Evolutionary conservation across 2,329 filamentous ascomycete genomes (phyloP).

Genomic region (Colletotrichum spinosum): DNA sequence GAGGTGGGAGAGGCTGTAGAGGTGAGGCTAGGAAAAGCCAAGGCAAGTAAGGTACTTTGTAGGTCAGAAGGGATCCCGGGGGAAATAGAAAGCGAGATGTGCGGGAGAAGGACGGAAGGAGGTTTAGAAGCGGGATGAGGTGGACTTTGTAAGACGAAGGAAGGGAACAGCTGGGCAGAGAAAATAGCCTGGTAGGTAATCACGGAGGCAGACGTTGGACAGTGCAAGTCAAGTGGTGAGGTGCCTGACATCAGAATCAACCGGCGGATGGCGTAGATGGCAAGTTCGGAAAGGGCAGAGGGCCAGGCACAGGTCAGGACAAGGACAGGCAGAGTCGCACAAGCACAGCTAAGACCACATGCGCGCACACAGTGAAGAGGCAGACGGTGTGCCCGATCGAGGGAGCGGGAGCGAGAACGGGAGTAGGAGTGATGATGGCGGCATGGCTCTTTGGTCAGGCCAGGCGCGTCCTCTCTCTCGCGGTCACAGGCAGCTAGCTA

Average conservation of each 20-base stretch:
- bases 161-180: background rate
- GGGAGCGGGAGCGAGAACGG: too few species aligned
- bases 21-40: slow-evolving; percentile 12
- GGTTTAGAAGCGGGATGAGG: slow-evolving; percentile 33
- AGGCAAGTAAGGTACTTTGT: slow-evolving; percentile 6
- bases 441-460: too few species aligned
- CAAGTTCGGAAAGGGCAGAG: slow-evolving; percentile 29
- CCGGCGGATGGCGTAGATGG: slow-evolving; percentile 22
- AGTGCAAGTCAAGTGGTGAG: slow-evolving; percentile 18
- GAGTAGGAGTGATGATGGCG: too few species aligned
- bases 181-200: background rate
- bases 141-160: slow-evolving; percentile 30
- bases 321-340: slow-evolving; percentile 7
- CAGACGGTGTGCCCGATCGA: slow-evolving; percentile 30
- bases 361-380: slow-evolving; percentile 18
- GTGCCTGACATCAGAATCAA: slow-evolving; percentile 32
- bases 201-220: slow-evolving; percentile 6
- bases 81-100: too few species aligned
- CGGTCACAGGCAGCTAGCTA: background rate
- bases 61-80: too few species aligned
- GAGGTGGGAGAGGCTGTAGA: slow-evolving; percentile 18
- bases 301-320: slow-evolving; percentile 24
- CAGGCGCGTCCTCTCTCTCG: too few species aligned
- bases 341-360: slow-evolving; percentile 19
- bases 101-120: slow-evolving; percentile 8